A percentile compares a stretch with the other conserved stretches of the same genome.
phyloP scores from a whole-genome alignment of 768 basidiomycete species.

The Phanerodontia chrysosporium region DNA sequence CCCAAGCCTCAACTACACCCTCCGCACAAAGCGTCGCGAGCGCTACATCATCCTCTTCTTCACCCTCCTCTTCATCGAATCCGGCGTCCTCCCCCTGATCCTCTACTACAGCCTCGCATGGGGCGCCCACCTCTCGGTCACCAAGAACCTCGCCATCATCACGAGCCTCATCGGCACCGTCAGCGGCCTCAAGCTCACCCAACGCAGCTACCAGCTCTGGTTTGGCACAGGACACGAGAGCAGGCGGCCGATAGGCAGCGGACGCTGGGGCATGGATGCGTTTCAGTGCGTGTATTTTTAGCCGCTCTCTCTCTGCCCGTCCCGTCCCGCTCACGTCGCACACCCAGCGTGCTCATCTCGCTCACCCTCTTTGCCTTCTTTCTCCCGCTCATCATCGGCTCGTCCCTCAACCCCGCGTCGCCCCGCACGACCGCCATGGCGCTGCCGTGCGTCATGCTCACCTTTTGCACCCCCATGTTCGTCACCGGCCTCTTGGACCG shows the following conservation, averaged over 20 bases:
- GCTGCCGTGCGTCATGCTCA: slow-evolving; percentile 26
- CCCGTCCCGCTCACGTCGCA: not conserved
- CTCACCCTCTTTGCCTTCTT: slow-evolving; percentile 25
- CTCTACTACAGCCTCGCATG: slow-evolving; percentile 27
- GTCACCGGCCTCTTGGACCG: slow-evolving; percentile 25
- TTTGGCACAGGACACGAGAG: slow-evolving; percentile 19
- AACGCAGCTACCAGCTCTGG: slow-evolving; percentile 24
- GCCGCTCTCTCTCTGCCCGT: not conserved
- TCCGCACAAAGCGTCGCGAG: slow-evolving; percentile 19
- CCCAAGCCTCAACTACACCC: slow-evolving; percentile 25
- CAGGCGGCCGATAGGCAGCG: slow-evolving; percentile 25
- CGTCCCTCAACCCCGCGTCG: slow-evolving; percentile 24
- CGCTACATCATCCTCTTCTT: slow-evolving; percentile 24
- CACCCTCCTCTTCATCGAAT: slow-evolving; percentile 25
- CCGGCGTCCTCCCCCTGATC: slow-evolving; percentile 28
- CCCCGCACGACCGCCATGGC: slow-evolving; percentile 25
- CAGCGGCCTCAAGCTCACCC: slow-evolving; percentile 25
- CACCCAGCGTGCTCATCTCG: slow-evolving; percentile 16
- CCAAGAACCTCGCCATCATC: slow-evolving; percentile 30
- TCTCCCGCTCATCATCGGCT: slow-evolving; percentile 26
- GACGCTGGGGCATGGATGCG: slow-evolving; percentile 25
- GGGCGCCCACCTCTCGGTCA: slow-evolving; percentile 26
- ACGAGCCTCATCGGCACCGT: slow-evolving; percentile 28
- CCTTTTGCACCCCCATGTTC: slow-evolving; percentile 24
- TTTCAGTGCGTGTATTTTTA: slow-evolving; percentile 21